Conservation (phyloP, 371 early-diverging fungal genomes). For the Capillidium rhysosporum region DNA sequence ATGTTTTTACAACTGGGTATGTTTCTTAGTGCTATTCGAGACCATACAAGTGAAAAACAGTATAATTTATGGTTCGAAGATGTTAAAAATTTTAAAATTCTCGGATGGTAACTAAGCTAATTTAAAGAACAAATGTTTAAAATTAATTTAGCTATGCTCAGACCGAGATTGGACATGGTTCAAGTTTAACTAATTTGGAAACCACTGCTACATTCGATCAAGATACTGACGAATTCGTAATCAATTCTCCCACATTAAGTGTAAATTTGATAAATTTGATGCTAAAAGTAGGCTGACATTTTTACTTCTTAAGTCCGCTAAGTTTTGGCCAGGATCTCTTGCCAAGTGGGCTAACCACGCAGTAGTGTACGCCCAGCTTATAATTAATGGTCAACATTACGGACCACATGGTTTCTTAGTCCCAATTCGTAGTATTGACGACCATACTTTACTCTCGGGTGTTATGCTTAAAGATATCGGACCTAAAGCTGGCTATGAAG, state of each 20-base stretch:
- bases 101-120: constrained; percentile 23
- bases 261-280: constrained; percentile 9
- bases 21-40: constrained; percentile 36
- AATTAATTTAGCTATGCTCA: constrained; percentile 14
- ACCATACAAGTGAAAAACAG: constrained; percentile 38
- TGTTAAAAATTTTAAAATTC: constrained; percentile 28
- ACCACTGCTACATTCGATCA: constrained; percentile 58
- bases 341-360: constrained; percentile 54
- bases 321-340: constrained; percentile 84
- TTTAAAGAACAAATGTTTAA: neutral
- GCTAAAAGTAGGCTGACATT: neutral
- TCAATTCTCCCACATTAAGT: constrained; percentile 44
- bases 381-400: constrained; percentile 50
- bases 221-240: constrained; percentile 47
- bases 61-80: constrained; percentile 26
- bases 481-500: constrained; percentile 64
- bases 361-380: constrained; percentile 68
- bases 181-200: constrained; percentile 53
- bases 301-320: constrained; percentile 16
- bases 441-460: constrained; percentile 57
- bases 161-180: constrained; percentile 19
- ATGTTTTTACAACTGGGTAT: constrained; percentile 12
- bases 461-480: constrained; percentile 81
- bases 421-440: constrained; percentile 57
- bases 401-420: constrained; percentile 78